Base-by-base conservation (phyloP, 1,139 yeast species). In the Candida albicans region DNA sequence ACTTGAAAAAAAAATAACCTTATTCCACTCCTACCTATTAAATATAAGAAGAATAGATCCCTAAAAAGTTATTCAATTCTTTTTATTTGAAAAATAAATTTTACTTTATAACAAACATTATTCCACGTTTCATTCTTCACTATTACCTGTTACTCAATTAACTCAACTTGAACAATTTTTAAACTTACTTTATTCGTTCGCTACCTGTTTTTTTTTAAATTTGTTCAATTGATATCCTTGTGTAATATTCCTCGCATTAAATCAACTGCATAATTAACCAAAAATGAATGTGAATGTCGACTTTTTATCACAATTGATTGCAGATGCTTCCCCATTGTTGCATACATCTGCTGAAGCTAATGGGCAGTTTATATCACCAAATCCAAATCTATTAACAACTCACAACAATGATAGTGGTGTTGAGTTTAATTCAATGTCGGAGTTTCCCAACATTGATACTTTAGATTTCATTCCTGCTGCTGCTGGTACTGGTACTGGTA, bases 381-480 rank as follows among this genome's bases (percentile, higher is more conserved):
- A 44, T 25, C 40, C 40, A 32, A 43, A 43, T 12, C 7, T 41
- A 31, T 36, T 32, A 11, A 38, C 35, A 25, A 14, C 25, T 9
- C 22, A 31, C 5, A 32, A 39, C 37, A 28, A 39, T 22, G 25
- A 33, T 33, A 39, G 14, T 15, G 24, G 14, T 26, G 27, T 35
- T 8, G 41, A 14, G n/a, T 18, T 33, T 22, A 22, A n/a, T 11
- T 18, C 33, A 31, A 15, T 31, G 6, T 24, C 33, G 7, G 35
- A 26, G 13, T 25, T 40, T 14, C 25, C 37, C 12, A 30, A 32
- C 15, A 12, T 40, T 15, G 47, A 47, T 33, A 33, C 44, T 10
- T 39, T 44, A 8, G 45, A 47, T 35, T 40, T 43, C 11, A 43
- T 40, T 25, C 43, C 38, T 27, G 28, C 39, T 31, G 29, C 35